phyloP scores from a whole-genome alignment of 441 rosid genomes.

The Eruca vesicaria region DNA sequence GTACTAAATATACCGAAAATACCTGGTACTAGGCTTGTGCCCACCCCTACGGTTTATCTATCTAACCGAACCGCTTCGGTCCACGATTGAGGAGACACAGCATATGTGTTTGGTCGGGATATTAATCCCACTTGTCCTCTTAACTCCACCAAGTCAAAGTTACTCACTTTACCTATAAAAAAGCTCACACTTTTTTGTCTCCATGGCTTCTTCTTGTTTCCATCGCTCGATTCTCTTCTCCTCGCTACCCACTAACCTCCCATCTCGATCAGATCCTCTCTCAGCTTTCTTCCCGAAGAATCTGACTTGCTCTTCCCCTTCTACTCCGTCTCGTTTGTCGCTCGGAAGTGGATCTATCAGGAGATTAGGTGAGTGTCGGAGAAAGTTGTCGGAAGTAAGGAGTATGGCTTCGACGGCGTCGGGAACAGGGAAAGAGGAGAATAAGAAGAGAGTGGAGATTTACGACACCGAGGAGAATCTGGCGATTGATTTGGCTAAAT shows the following conservation, averaged over 20 bases:
- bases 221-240: conserved; percentile 29
- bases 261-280: conserved; percentile 4
- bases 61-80: background rate
- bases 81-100: background rate
- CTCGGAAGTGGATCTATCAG: conserved; percentile 25
- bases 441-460: conserved; percentile 44
- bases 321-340: conserved; percentile 11
- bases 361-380: background rate
- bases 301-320: background rate
- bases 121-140: conserved; percentile 17
- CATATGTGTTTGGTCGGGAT: conserved; percentile 13
- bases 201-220: conserved; percentile 34
- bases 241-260: conserved; percentile 10
- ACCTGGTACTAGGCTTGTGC: too few relatives aligned
- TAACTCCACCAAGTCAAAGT: conserved; percentile 28
- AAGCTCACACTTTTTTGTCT: background rate
- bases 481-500: conserved; percentile 66
- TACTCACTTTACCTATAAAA: conserved; percentile 16
- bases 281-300: background rate
- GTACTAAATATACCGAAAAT: too few relatives aligned
- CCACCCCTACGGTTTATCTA: background rate
- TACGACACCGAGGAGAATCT: conserved; percentile 68
- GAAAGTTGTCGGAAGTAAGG: background rate
- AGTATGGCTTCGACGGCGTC: conserved; percentile 35
- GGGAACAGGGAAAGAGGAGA: conserved; percentile 21